Base-by-base conservation (phyloP, 805 yeast genomes). In the Pichia kluyveri region DNA sequence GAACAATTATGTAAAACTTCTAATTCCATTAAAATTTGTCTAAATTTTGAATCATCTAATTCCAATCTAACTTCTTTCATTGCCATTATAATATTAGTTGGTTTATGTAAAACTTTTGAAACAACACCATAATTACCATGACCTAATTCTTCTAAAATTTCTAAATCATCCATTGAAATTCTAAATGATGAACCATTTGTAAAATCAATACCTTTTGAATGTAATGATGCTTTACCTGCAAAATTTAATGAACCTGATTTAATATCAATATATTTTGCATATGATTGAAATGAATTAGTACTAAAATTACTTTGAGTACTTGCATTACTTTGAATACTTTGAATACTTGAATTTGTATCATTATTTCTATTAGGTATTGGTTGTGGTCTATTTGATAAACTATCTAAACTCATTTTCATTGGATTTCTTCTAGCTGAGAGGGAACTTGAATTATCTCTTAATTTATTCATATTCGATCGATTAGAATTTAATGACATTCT, bases 41-140 rank as follows among this genome's bases (percentile, higher is more conserved):
- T 77, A 63, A 93, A 86, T 62, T 89, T 89, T n/a, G 86, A 76
- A 59, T 91, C 97, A 61, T 93, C 98, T 51, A 93, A 73, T 63
- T 91, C 98, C 42, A 93, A 69, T 46, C 96, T 72, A 41, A 93
- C 96, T 64, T 93, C 98, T 65, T 93, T 93, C 95, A 93, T 88
- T 2, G 98, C 98, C 97, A 93, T 89, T 18, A 81, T 68, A 18
- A 91, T 85, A 19, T 88, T 86, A 0, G 96, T 89, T 12, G 98
- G 98, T 60, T 82, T 87, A 66, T 93, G 97, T 41, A 87, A 69
- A 3, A 91, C 99, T 65, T 89, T 90, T 23, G 90, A 79, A 8
- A 93, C 99, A 1, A 95, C 86, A 46, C 99, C 99, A 65, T 93
- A 93, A 67, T 93, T 93, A 10, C 99, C 99, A 42, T 91, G 78